Conservation (phyloP, 352 stramenopile genomes). For the Globisporangium canariense region DNA sequence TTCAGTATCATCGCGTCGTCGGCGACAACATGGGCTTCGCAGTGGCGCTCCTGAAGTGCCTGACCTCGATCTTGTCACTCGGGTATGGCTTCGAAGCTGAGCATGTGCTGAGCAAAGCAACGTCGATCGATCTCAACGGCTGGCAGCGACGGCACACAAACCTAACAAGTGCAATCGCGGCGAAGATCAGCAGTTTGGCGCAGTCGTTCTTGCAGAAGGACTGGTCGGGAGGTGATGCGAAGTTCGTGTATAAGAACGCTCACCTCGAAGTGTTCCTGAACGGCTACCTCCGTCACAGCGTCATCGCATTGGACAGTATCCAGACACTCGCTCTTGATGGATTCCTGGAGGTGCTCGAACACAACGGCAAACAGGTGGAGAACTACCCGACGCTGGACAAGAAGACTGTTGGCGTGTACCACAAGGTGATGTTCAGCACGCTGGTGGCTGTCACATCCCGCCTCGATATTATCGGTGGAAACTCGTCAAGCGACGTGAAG, state of each 20-base stretch:
- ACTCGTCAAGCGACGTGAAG: constrained; percentile 17
- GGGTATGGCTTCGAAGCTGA: constrained; percentile 21
- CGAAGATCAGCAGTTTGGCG: constrained; percentile 34
- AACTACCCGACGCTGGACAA: constrained; percentile 46
- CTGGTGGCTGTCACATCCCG: constrained; percentile 35
- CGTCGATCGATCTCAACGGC: constrained; percentile 19
- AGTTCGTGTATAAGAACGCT: constrained; percentile 34
- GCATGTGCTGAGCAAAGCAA: constrained; percentile 15
- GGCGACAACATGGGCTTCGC: constrained; percentile 21
- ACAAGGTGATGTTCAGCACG: constrained; percentile 46
- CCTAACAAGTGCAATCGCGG: constrained; percentile 22
- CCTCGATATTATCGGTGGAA: constrained; percentile 28
- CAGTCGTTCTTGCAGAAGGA: constrained; percentile 36
- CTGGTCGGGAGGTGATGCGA: constrained; percentile 40
- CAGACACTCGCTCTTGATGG: constrained; percentile 43
- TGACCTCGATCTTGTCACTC: constrained; percentile 24
- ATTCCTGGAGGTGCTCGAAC: constrained; percentile 38
- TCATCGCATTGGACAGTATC: constrained; percentile 41
- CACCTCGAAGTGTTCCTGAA: constrained; percentile 38
- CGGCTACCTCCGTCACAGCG: constrained; percentile 36
- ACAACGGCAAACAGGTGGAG: constrained; percentile 17
- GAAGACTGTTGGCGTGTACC: constrained; percentile 44
- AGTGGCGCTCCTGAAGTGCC: constrained; percentile 25
- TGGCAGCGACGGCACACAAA: constrained; percentile 11
- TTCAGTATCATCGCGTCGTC: constrained; percentile 22